phyloP scores from a whole-genome alignment of 208 protist genomes.

The Borovskyia barvae region DNA sequence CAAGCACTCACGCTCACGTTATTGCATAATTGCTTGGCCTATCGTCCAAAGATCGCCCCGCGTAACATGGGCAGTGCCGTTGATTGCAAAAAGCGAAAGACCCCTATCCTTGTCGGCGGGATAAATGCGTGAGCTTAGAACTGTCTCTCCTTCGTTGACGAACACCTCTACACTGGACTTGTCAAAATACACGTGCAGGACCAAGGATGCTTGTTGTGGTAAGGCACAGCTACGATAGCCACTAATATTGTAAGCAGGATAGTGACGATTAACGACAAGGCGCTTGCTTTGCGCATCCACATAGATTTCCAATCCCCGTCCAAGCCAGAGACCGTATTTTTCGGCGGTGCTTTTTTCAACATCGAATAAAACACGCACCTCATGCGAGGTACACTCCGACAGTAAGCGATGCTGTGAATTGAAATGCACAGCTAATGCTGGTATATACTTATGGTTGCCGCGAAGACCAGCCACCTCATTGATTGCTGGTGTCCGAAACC shows the following conservation, averaged over 20 bases:
- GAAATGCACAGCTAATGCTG: slow-evolving; percentile 18
- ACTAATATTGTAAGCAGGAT: slow-evolving; percentile 48
- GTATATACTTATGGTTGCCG: slow-evolving; percentile 27
- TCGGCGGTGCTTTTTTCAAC: slow-evolving; percentile 35
- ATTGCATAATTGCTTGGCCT: slow-evolving; percentile 45
- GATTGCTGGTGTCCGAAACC: slow-evolving; percentile 29
- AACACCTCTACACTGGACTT: slow-evolving; percentile 59
- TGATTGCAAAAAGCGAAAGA: slow-evolving; percentile 36
- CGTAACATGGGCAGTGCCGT: slow-evolving; percentile 35
- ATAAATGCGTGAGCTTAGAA: slow-evolving; percentile 50
- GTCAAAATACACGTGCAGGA: slow-evolving; percentile 54
- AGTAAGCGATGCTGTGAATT: slow-evolving; percentile 36
- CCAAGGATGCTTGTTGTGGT: slow-evolving; percentile 14
- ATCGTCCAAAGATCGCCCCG: slow-evolving; percentile 44
- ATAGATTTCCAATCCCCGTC: slow-evolving; percentile 42
- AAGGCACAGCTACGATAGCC: slow-evolving; percentile 52
- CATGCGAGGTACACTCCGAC: slow-evolving; percentile 33
- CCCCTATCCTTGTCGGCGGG: slow-evolving; percentile 27
- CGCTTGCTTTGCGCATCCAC: slow-evolving; percentile 38
- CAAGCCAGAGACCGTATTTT: slow-evolving; percentile 68
- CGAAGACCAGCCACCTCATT: slow-evolving; percentile 42
- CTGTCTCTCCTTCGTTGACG: slow-evolving; percentile 47
- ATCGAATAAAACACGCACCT: slow-evolving; percentile 39
- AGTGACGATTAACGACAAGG: slow-evolving; percentile 53
- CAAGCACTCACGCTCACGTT: too few relatives aligned